Conservation (phyloP, 805 yeast genomes). For the Zygosaccharomyces bailii region DNA sequence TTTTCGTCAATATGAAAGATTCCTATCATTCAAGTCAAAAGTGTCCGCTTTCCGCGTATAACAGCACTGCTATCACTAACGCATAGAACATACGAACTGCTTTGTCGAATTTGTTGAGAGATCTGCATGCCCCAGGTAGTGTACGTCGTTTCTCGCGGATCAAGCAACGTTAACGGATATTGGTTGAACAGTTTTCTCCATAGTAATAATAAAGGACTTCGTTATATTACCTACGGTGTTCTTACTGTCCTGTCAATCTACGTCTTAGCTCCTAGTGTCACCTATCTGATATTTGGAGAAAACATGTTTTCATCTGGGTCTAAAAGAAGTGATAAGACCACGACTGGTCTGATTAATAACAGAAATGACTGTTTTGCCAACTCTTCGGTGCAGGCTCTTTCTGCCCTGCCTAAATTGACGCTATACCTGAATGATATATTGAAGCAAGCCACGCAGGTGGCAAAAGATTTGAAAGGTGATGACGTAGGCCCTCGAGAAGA, state of each 20-base stretch:
- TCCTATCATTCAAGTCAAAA: neutral
- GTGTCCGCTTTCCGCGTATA: neutral
- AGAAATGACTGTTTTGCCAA: constrained; percentile 93
- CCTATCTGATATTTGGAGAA: constrained; percentile 13
- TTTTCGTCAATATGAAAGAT: neutral
- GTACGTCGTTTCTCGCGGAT: constrained; percentile 10
- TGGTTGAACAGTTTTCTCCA: constrained; percentile 19
- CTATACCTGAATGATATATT: constrained; percentile 46
- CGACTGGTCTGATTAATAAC: constrained; percentile 79
- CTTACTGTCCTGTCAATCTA: constrained; percentile 21
- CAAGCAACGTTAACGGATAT: constrained; percentile 18
- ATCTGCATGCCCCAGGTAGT: constrained; percentile 12
- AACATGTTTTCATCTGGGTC: constrained; percentile 25
- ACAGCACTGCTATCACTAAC: neutral
- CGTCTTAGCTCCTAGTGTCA: constrained; percentile 20
- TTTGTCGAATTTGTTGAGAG: neutral
- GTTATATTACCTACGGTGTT: constrained; percentile 11
- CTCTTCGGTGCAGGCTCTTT: constrained; percentile 76
- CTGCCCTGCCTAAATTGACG: constrained; percentile 57
- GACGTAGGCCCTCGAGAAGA: constrained; percentile 2
- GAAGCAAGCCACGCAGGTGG: constrained; percentile 22
- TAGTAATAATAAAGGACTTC: constrained; percentile 16
- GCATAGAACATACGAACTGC: neutral
- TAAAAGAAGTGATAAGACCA: constrained; percentile 63
- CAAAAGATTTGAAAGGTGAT: constrained; percentile 12